Evolutionary conservation across 345 rosid species (phyloP), one percentile per base, ranked within the genome.

Genomic region (Isatis tinctoria): DNA sequence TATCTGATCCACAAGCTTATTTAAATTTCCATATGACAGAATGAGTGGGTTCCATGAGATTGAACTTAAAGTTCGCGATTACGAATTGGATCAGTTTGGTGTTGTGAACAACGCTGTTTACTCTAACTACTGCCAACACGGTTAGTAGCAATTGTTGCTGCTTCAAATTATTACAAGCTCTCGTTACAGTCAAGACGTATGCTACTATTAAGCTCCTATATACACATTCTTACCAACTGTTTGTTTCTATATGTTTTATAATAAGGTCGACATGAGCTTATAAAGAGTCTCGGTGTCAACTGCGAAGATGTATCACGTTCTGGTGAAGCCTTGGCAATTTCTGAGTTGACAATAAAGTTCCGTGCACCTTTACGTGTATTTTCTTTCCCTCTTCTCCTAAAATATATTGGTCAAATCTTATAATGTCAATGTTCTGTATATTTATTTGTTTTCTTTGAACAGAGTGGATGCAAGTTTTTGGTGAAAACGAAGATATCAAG

Each of bases 61-160:
- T 43, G 96, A 91, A 73, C 83, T 93, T 26, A 84, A 85, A 81
- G 97, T 93, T 26, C 82, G 96, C 6, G 97, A 91, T 59, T 89
- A 88, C 71, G 95, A 94, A 69, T 79, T 94, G 81, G 97, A 94
- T 86, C 98, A 89, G 47, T 93, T 79, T 64, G 91, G 98, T 48
- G 98, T 90, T 45, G 98, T 93, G 32, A 87, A 93, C 84, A 87
- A 90, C 82, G 93, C 97, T 43, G 85, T 85, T 58, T 93, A 93
- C 57, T 90, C 93, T 12, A 90, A 85, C 65, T 87, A 91, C 52
- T 91, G 97, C 67, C 93, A 91, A 82, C 95, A 88, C 60, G 97
- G 97, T 89, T 67, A 71, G 74, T 14, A 39, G 39, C 18, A n/a
- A 11, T 12, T 7, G 13, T 28, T 69, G 30, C 28, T 45, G 40